These are phyloP conservation scores for Pseudozyma hubeiensis DNA, from an alignment of 1,284 basidiomycete genomes.

Conservation along the genomic window DNA sequence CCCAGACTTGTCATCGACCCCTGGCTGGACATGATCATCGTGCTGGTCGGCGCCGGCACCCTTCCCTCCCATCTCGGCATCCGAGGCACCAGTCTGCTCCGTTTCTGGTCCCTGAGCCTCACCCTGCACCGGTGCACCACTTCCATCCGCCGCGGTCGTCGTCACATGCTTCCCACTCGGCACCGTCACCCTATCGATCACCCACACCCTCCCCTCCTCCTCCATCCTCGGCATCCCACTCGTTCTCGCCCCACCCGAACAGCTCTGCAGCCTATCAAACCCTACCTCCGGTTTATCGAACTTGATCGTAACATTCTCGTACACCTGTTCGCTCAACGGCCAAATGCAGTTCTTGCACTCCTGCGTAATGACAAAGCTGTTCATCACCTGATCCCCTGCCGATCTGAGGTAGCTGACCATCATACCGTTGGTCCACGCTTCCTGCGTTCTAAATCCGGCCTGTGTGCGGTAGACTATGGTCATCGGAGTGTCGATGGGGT, in stretches of 20 bases:
- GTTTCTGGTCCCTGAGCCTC: too few species aligned
- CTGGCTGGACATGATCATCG: too few species aligned
- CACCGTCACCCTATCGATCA: constrained; percentile 39
- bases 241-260: constrained; percentile 28
- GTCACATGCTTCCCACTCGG: constrained; percentile 28
- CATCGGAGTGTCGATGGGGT: constrained; percentile 23
- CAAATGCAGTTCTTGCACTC: constrained; percentile 42
- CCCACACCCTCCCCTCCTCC: constrained; percentile 26
- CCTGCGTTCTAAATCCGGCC: constrained; percentile 40
- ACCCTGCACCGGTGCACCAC: background rate
- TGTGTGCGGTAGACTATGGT: constrained; percentile 42
- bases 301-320: constrained; percentile 31
- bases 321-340: constrained; percentile 39
- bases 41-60: too few species aligned
- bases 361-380: constrained; percentile 49
- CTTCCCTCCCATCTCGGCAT: too few species aligned
- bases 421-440: constrained; percentile 37
- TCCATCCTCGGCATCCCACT: constrained; percentile 13
- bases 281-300: constrained; percentile 24
- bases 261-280: constrained; percentile 33
- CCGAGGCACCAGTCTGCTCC: too few species aligned
- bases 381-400: constrained; percentile 47
- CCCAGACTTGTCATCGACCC: background rate
- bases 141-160: background rate
- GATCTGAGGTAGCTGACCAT: constrained; percentile 40